These are phyloP conservation scores for Malus hybrid DNA, from an alignment of 331 rosid genomes.

Conservation along the genomic window DNA sequence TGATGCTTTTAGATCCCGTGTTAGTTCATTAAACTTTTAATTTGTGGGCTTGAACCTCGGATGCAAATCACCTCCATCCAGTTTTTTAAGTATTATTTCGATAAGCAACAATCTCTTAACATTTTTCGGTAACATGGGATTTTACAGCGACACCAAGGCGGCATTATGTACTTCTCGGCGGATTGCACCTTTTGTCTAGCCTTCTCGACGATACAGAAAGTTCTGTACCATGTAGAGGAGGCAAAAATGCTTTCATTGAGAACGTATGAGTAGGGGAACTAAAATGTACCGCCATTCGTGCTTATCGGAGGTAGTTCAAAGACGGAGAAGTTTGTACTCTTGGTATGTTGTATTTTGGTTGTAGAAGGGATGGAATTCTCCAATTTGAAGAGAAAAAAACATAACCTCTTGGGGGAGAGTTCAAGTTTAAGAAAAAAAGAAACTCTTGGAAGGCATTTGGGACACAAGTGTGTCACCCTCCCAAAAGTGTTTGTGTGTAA, in stretches of 20 bases:
- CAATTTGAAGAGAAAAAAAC: constrained; percentile 4
- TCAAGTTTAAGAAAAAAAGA: neutral
- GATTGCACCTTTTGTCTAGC: constrained; percentile 1
- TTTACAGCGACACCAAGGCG: neutral
- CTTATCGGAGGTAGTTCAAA: neutral
- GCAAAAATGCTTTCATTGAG: constrained; percentile 10
- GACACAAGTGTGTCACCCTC: neutral
- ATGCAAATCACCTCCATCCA: neutral
- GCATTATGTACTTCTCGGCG: neutral
- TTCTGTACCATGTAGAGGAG: constrained; percentile 7
- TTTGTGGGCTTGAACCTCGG: neutral
- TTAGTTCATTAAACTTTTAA: neutral
- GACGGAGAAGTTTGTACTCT: constrained; percentile 13
- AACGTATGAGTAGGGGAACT: neutral
- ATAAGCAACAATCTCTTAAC: neutral
- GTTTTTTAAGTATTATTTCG: neutral
- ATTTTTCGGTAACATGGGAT: neutral
- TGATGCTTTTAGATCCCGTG: neutral
- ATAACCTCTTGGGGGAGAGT: neutral
- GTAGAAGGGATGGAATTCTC: constrained; percentile 9
- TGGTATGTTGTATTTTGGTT: constrained; percentile 1
- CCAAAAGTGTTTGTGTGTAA: neutral
- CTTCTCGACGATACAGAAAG: neutral
- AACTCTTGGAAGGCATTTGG: neutral
- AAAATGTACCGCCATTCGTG: constrained; percentile 7